phyloP scores from a whole-genome alignment of 257 asterid species.

The Scutellaria baicalensis region DNA sequence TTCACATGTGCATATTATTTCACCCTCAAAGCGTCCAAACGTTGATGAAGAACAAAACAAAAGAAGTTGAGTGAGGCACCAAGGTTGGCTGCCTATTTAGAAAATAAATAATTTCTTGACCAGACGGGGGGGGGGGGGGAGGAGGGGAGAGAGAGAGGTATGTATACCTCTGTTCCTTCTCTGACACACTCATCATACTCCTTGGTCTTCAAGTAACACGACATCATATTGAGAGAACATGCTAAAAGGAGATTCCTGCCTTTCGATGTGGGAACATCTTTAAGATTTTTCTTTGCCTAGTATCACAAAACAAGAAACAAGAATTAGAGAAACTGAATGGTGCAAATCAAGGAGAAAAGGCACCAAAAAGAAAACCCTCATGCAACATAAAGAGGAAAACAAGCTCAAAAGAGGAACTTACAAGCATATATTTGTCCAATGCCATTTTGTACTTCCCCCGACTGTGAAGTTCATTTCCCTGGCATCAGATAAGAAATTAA shows the following conservation, averaged over 20 bases:
- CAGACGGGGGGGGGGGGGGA: background rate
- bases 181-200: slow-evolving; percentile 67
- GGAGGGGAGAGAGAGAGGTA: background rate
- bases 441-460: slow-evolving; percentile 72
- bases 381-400: slow-evolving; percentile 1
- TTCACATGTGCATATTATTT: background rate
- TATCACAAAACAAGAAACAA: background rate
- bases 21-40: slow-evolving; percentile 8
- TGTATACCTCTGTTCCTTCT: slow-evolving; percentile 93
- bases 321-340: slow-evolving; percentile 1
- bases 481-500: slow-evolving; percentile 18
- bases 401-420: slow-evolving; percentile 31
- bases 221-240: slow-evolving; percentile 95
- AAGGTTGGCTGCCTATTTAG: slow-evolving; percentile 11
- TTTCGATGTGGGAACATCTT: slow-evolving; percentile 55
- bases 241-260: slow-evolving; percentile 58
- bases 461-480: slow-evolving; percentile 91
- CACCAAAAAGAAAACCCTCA: background rate
- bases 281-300: slow-evolving; percentile 87
- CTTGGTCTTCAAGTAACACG: slow-evolving; percentile 81
- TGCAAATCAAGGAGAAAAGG: background rate
- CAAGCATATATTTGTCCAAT: slow-evolving; percentile 73
- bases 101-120: slow-evolving; percentile 1
- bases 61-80: background rate
- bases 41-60: background rate